Evolutionary conservation across 2,329 filamentous ascomycete species (phyloP), one percentile per base, ranked within the genome.

Genomic region (Fusarium sacchari): DNA sequence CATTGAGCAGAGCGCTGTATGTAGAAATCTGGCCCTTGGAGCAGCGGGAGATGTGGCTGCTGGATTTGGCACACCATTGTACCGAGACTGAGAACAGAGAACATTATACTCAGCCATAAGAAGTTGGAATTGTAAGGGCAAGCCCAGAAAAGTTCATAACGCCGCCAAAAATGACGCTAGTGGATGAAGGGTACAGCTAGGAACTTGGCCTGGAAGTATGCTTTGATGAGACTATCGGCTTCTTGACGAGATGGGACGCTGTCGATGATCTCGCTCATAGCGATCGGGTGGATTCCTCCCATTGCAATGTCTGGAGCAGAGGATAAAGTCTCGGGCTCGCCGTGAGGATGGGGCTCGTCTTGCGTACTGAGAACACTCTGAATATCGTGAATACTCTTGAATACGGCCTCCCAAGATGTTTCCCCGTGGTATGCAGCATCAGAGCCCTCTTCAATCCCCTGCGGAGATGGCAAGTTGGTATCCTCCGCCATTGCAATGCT

Each of bases 31-130:
- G 70, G 80, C 74, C 64, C 79, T 49, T 62, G 74, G 49, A 67
- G 74, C 53, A 60, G 64, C 32, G 49, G 50, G 15, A 52, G 63
- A 59, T 64, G 30, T 79, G 69, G 32, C 37, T 78, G 79, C 66
- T 82, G 80, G 56, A 75, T 66, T 43, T 79, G 76, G 30, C 79
- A 77, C 28, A 86, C 80, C 22, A 82, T 79, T 37, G 81, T 78
- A 3, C 85, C 84, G 8, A 82, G 81, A 67, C 81, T 81, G 43
- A 88, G 72, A 52, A 87, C 82, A 11, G 86, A 87, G 65, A 86
- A 86, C 53, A 88, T 79, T 43, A 86, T 84, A 71, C 86, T 87
- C 49, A 87, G 79, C 87, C 87, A 88, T 32, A 88, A 79, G 18
- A 86, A 77, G 67, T 82, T 84, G 7, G 83, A 79, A 1, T 79